phyloP scores from a whole-genome alignment of 148 eudicot genomes.

The Rhododendron ferrugineum region DNA sequence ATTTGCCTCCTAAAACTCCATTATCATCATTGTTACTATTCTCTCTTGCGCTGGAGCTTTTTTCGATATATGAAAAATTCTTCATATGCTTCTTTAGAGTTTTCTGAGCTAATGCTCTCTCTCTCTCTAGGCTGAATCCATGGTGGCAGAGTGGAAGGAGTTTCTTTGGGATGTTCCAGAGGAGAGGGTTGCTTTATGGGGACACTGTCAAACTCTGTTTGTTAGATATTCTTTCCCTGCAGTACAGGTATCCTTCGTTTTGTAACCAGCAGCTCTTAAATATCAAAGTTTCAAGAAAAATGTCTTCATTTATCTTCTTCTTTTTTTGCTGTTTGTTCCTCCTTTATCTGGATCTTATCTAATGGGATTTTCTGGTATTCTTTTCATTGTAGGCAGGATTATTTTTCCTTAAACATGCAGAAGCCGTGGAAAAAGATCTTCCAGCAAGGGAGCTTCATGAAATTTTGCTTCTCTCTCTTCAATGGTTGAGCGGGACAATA shows the following conservation, averaged over 20 bases:
- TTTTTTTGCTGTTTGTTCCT: not conserved
- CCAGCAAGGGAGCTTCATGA: constrained; percentile 83
- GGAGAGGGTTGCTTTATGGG: constrained; percentile 95
- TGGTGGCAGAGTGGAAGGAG: constrained; percentile 98
- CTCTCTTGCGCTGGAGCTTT: not conserved
- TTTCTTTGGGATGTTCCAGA: constrained; percentile 98
- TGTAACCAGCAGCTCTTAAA: not conserved
- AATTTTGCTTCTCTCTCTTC: constrained; percentile 81
- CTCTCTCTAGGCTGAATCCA: constrained; percentile 63
- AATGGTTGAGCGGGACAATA: constrained; percentile 90
- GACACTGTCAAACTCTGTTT: constrained; percentile 89
- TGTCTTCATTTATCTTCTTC: not conserved
- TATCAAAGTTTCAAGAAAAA: constrained; percentile 1
- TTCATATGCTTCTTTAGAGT: not conserved
- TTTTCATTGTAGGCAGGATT: constrained; percentile 64
- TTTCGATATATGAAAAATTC: too few relatives aligned
- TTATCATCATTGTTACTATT: not conserved
- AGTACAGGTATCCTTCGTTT: constrained; percentile 52
- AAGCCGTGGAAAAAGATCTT: constrained; percentile 83
- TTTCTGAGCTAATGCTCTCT: not conserved
- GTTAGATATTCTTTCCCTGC: constrained; percentile 78
- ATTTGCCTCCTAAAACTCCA: not conserved
- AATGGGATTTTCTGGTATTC: not conserved
- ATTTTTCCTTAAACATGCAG: constrained; percentile 94
- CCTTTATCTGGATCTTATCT: constrained; percentile 2